These are phyloP conservation scores for Leptomonas seymouri DNA, from an alignment of 208 protist species.

Conservation along the genomic window DNA sequence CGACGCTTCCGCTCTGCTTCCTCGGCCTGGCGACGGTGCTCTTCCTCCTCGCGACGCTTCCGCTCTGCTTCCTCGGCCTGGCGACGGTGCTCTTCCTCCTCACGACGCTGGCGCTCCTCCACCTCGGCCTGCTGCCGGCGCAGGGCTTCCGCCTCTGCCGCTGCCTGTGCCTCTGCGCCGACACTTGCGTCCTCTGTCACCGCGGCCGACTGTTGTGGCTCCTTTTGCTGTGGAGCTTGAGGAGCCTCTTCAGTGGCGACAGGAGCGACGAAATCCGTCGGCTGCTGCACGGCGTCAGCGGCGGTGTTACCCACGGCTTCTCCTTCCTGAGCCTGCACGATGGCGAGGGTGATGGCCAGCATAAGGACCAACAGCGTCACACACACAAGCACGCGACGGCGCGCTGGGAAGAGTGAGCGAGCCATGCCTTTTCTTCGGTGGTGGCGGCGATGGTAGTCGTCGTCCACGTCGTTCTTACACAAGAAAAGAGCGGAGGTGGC, in stretches of 20 bases:
- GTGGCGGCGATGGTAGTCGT: background rate
- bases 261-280: too few species aligned
- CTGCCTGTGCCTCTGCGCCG: background rate
- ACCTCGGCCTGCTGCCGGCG: constrained; percentile 2
- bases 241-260: too few species aligned
- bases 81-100: background rate
- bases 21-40: background rate
- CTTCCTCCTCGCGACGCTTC: background rate
- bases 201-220: too few species aligned
- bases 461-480: too few species aligned
- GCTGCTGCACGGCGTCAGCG: too few species aligned
- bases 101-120: background rate
- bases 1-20: constrained; percentile 14
- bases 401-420: background rate
- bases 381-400: constrained; percentile 26
- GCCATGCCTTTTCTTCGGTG: constrained; percentile 4
- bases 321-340: constrained; percentile 18
- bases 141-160: background rate
- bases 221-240: too few species aligned
- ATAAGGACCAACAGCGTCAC: constrained; percentile 20
- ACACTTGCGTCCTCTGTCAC: too few species aligned
- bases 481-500: too few species aligned
- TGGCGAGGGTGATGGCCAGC: constrained; percentile 15
- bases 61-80: constrained; percentile 13
- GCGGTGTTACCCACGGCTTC: background rate